Percentiles rank a stretch among this genome's conserved stretches.
These are phyloP conservation scores for Globisporangium nodosum DNA, from an alignment of 352 stramenopile species.

Conservation along the genomic window DNA sequence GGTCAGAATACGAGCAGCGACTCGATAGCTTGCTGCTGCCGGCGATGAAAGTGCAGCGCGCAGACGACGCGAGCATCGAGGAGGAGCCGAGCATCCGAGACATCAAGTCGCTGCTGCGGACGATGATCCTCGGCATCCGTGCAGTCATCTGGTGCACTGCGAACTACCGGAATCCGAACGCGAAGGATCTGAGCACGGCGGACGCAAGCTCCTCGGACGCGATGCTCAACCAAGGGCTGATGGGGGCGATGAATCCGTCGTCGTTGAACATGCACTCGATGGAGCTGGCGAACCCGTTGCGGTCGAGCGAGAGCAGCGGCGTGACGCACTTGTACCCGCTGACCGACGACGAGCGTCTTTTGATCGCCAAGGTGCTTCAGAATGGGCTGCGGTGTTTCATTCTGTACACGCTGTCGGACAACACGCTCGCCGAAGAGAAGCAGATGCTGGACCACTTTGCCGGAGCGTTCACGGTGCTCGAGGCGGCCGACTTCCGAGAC, in stretches of 20 bases:
- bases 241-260: slow-evolving; percentile 11
- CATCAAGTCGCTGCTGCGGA: slow-evolving; percentile 92
- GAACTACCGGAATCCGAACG: slow-evolving; percentile 88
- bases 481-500: slow-evolving; percentile 92
- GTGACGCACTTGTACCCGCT: slow-evolving; percentile 73
- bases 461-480: slow-evolving; percentile 94
- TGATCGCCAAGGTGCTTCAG: slow-evolving; percentile 93
- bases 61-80: slow-evolving; percentile 51
- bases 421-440: slow-evolving; percentile 86
- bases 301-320: slow-evolving; percentile 7
- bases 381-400: slow-evolving; percentile 92
- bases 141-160: slow-evolving; percentile 98
- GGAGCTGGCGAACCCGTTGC: slow-evolving; percentile 10
- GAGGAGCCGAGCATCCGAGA: slow-evolving; percentile 85
- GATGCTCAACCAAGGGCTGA: slow-evolving; percentile 7
- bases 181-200: slow-evolving; percentile 76
- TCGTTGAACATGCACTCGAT: slow-evolving; percentile 13
- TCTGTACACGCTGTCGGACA: slow-evolving; percentile 88
- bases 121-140: slow-evolving; percentile 97
- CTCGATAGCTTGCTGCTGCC: slow-evolving; percentile 57
- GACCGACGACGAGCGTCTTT: slow-evolving; percentile 89
- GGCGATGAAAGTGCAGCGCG: slow-evolving; percentile 39
- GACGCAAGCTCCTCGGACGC: slow-evolving; percentile 43
- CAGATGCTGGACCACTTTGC: slow-evolving; percentile 97
- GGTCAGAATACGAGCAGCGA: slow-evolving; percentile 70